Evolutionary conservation across 179 eudicot genomes (phyloP).

Genomic region (Silene vulgaris): DNA sequence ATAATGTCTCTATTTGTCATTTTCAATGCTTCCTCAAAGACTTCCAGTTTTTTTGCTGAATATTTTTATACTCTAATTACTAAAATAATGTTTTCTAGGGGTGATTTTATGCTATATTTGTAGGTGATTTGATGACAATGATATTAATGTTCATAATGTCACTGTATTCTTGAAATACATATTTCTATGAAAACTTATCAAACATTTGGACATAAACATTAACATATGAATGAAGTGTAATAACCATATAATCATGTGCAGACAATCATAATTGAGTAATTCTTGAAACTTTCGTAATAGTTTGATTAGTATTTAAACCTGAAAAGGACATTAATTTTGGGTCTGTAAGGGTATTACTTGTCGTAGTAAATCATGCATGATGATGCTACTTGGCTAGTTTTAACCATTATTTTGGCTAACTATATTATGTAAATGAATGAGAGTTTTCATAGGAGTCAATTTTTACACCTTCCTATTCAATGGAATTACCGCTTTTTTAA

Average conservation of each 20-base stretch:
- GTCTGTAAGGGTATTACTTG: background rate
- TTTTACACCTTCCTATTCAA: too few relatives aligned
- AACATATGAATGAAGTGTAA: background rate
- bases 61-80: background rate
- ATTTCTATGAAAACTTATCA: background rate
- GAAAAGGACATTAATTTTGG: background rate
- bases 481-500: too few relatives aligned
- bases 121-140: background rate
- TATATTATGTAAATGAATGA: too few relatives aligned
- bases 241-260: background rate
- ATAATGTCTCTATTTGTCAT: background rate
- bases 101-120: background rate
- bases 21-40: background rate
- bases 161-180: background rate
- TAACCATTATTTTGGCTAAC: background rate
- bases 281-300: background rate
- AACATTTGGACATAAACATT: background rate
- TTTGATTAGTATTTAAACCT: background rate
- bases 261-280: background rate
- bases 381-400: background rate
- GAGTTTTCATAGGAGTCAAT: too few relatives aligned
- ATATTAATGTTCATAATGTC: background rate
- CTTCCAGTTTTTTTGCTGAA: background rate
- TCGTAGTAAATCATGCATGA: background rate
- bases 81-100: background rate